Percentiles rank a stretch among this genome's conserved stretches.
phyloP scores from a whole-genome alignment of 306 rosid species.

The Inga laurina region DNA sequence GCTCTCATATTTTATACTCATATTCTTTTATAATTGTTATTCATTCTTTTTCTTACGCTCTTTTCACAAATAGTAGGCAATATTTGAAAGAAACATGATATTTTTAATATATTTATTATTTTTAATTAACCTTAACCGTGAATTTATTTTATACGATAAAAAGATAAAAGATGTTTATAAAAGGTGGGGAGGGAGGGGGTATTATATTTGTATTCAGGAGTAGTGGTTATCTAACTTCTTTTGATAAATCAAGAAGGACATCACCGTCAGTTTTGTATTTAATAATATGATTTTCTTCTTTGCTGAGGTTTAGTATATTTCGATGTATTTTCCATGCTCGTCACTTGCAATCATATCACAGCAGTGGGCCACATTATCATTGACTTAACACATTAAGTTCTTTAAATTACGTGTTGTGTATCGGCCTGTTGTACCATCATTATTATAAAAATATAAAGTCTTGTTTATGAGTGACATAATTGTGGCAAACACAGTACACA shows the following conservation, averaged over 20 bases:
- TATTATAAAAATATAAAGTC: background rate
- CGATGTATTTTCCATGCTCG: background rate
- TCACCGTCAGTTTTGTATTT: background rate
- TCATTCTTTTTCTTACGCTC: too few relatives aligned
- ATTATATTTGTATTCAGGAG: background rate
- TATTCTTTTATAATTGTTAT: too few relatives aligned
- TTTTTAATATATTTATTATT: too few relatives aligned
- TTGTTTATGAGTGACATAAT: background rate
- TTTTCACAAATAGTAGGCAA: too few relatives aligned
- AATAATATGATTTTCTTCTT: background rate
- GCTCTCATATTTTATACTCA: too few relatives aligned
- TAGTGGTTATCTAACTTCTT: background rate
- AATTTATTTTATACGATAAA: too few relatives aligned
- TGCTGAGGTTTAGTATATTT: background rate
- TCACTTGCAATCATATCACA: background rate
- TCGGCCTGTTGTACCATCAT: slow-evolving; percentile 6
- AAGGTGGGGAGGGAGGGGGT: too few relatives aligned
- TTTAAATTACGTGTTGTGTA: background rate
- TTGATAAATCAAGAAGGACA: background rate
- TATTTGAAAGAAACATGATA: too few relatives aligned
- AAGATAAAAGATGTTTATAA: too few relatives aligned
- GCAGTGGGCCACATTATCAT: slow-evolving; percentile 13
- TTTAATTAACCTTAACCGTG: too few relatives aligned
- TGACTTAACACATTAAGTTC: background rate
- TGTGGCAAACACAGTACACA: background rate